Percentiles rank a stretch among this genome's conserved stretches.
phyloP scores from a whole-genome alignment of 2,329 filamentous ascomycete genomes.

The Paraphaeosphaeria minitans region DNA sequence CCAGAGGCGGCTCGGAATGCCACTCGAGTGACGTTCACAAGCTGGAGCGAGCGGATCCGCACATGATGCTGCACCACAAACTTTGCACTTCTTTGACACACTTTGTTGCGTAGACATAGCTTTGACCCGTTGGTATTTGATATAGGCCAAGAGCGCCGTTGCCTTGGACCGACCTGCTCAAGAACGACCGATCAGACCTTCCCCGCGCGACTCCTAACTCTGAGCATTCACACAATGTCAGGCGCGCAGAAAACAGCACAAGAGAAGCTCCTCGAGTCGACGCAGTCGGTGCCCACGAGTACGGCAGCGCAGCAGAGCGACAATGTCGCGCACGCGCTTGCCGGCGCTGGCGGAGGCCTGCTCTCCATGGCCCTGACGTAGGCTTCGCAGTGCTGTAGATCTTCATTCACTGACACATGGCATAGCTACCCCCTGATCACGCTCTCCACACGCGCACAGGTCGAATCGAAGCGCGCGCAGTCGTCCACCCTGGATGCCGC shows the following conservation, averaged over 20 bases:
- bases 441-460: slow-evolving; percentile 94
- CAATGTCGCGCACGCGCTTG: slow-evolving; percentile 94
- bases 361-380: slow-evolving; percentile 96
- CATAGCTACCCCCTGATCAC: slow-evolving; percentile 91
- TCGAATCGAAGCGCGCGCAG: slow-evolving; percentile 92
- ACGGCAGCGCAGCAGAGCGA: slow-evolving; percentile 82
- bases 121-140: background rate
- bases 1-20: slow-evolving; percentile 22
- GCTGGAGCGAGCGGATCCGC: slow-evolving; percentile 24
- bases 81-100: slow-evolving; percentile 19
- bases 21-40: slow-evolving; percentile 40
- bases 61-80: slow-evolving; percentile 28
- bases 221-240: slow-evolving; percentile 31
- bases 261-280: slow-evolving; percentile 44
- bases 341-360: slow-evolving; percentile 90
- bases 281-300: slow-evolving; percentile 55
- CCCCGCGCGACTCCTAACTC: slow-evolving; percentile 17
- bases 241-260: slow-evolving; percentile 37
- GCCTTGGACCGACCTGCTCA: background rate
- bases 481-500: slow-evolving; percentile 83
- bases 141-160: background rate
- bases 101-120: slow-evolving; percentile 9
- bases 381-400: slow-evolving; percentile 24
- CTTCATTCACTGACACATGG: slow-evolving; percentile 2
- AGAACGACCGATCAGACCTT: slow-evolving; percentile 8